phyloP scores from a whole-genome alignment of 2,329 filamentous ascomycete genomes.

The Ophiosphaerella korrae region DNA sequence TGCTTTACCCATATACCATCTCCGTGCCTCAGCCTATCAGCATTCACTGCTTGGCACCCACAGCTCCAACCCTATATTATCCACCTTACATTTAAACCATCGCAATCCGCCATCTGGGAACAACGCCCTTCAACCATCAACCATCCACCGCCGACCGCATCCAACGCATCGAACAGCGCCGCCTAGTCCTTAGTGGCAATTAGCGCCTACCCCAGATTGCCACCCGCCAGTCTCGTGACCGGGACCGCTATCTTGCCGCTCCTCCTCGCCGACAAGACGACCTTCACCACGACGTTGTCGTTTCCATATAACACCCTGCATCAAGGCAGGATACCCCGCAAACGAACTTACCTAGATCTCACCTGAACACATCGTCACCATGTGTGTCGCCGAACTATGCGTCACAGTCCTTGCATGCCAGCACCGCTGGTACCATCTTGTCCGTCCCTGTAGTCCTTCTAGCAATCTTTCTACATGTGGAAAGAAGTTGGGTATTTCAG shows the following conservation, averaged over 20 bases:
- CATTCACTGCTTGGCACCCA: slow-evolving; percentile 32
- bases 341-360: slow-evolving; percentile 29
- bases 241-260: not conserved
- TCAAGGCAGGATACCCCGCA: slow-evolving; percentile 26
- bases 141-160: slow-evolving; percentile 3
- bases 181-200: slow-evolving; percentile 21
- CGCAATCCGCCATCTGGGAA: not conserved
- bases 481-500: slow-evolving; percentile 52
- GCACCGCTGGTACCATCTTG: slow-evolving; percentile 58
- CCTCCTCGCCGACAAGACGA: slow-evolving; percentile 11
- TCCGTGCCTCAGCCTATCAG: slow-evolving; percentile 28
- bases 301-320: slow-evolving; percentile 18
- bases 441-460: slow-evolving; percentile 49
- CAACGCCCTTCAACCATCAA: too few species aligned
- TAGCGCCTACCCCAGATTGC: slow-evolving; percentile 30
- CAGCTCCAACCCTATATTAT: slow-evolving; percentile 18
- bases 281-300: slow-evolving; percentile 30
- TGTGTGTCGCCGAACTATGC: slow-evolving; percentile 58
- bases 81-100: not conserved
- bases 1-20: too few species aligned
- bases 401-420: slow-evolving; percentile 53
- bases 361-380: slow-evolving; percentile 38
- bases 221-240: slow-evolving; percentile 28
- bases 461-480: slow-evolving; percentile 55
- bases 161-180: slow-evolving; percentile 5